These are phyloP conservation scores for Chalciporus pseudorubinellus DNA, from an alignment of 768 basidiomycete genomes.

Conservation along the genomic window DNA sequence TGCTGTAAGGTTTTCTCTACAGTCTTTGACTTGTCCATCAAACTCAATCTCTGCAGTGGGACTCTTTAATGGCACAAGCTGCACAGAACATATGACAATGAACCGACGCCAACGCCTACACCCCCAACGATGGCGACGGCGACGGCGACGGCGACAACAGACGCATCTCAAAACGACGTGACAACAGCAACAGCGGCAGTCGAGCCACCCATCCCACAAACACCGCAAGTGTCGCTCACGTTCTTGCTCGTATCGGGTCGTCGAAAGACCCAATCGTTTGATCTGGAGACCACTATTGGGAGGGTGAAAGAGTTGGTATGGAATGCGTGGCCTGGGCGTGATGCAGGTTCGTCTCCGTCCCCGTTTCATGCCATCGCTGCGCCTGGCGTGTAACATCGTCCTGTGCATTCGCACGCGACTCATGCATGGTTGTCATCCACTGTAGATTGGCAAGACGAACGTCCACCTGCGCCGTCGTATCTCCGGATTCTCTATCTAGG, in stretches of 20 bases:
- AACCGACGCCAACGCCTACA: background rate
- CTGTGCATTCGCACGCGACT: background rate
- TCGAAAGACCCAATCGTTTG: constrained; percentile 69
- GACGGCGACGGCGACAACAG: constrained; percentile 1
- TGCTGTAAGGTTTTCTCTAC: constrained; percentile 60
- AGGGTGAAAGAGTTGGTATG: constrained; percentile 82
- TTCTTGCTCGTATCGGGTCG: constrained; percentile 72
- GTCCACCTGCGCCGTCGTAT: constrained; percentile 74
- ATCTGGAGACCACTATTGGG: constrained; percentile 70
- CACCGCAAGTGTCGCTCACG: constrained; percentile 61
- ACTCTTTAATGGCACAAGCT: constrained; percentile 94
- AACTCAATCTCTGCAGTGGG: constrained; percentile 66
- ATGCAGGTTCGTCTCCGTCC: constrained; percentile 41
- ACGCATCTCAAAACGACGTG: background rate
- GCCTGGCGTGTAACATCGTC: background rate
- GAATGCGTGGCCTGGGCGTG: constrained; percentile 67
- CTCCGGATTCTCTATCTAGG: constrained; percentile 75
- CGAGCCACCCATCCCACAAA: constrained; percentile 47
- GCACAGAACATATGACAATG: constrained; percentile 65
- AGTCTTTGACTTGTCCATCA: background rate
- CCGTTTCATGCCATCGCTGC: background rate
- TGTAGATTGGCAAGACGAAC: constrained; percentile 75
- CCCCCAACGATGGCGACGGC: background rate
- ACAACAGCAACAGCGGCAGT: constrained; percentile 1
- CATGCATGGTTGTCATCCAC: background rate